These are phyloP conservation scores for Neurospora discreta DNA, from an alignment of 495 filamentous ascomycete species.

Conservation along the genomic window DNA sequence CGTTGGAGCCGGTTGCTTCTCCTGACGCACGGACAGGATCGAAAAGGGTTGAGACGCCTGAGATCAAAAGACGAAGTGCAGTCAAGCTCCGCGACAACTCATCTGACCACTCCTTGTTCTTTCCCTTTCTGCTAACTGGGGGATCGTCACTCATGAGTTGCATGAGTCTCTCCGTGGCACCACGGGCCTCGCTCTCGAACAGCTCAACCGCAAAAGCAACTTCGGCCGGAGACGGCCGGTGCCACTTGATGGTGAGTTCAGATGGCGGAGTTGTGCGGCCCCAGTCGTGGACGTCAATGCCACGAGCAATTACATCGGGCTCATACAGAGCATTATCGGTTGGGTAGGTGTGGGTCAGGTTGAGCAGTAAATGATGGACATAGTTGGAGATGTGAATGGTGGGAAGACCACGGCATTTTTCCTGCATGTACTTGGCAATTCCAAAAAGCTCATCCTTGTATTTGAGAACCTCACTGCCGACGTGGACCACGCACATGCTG, in stretches of 20 bases:
- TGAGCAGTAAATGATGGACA: conserved; percentile 96
- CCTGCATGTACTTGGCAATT: conserved; percentile 90
- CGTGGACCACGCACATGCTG: conserved; percentile 96
- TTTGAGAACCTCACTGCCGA: conserved; percentile 76
- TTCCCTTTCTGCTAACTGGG: conserved; percentile 82
- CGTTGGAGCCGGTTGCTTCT: conserved; percentile 22
- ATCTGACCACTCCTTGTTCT: conserved; percentile 97
- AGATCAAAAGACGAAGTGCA: conserved; percentile 73
- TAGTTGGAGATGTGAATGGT: conserved; percentile 95
- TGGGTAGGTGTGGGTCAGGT: conserved; percentile 86
- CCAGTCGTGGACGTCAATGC: conserved; percentile 61
- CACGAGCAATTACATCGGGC: conserved; percentile 41
- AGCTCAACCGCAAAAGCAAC: conserved; percentile 80
- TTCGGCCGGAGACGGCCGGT: conserved; percentile 68
- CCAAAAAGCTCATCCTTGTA: conserved; percentile 83
- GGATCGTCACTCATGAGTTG: conserved; percentile 70
- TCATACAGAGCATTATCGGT: conserved; percentile 81
- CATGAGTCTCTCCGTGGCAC: conserved; percentile 45
- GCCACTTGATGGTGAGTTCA: conserved; percentile 80
- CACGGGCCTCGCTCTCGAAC: conserved; percentile 66
- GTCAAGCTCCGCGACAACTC: conserved; percentile 85
- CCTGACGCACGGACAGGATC: conserved; percentile 61
- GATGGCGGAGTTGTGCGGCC: conserved; percentile 57
- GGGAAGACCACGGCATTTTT: conserved; percentile 84
- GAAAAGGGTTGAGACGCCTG: conserved; percentile 80